Evolutionary conservation across 352 stramenopile species (phyloP), one percentile per base, ranked within the genome.

Genomic region (Globisporangium acanthophoron): DNA sequence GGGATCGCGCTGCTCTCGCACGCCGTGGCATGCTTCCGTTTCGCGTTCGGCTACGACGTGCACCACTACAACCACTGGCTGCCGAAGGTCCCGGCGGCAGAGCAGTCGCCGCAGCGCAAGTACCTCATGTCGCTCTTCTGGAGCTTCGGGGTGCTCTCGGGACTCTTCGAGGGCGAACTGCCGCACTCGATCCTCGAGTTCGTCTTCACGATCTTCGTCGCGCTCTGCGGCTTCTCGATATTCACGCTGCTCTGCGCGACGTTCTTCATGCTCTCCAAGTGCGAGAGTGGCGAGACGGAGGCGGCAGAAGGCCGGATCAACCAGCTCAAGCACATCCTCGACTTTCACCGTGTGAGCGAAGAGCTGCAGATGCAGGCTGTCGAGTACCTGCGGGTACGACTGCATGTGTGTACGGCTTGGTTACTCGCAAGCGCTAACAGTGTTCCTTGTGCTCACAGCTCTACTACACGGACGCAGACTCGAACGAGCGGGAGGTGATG

Each of bases 191-290:
- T 70, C 21, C 43, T 53, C 1, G 70, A 90, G 61, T 87, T 88
- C 54, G 13, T 86, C 11, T 92, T 90, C 58, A 89, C 76, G 1
- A 74, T 79, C 4, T 58, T 75, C 27, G 80, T 92, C n/a, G 81
- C 78, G 1, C 53, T 81, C 2, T 78, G 80, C 41, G 82, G 80
- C 0, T 90, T 92, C 48, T 78, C 78, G 5, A 62, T 90, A 52
- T 92, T 90, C 57, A 87, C 76, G 13, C 72, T 67, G 0, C 69
- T 90, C 20, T 87, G 81, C 3, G 78, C 78, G 0, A 92, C 79
- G 24, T 80, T 92, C 49, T 92, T 92, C 57, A 84, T 87, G 44
- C 77, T 90, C 31, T 92, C 83, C 29, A 89, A 88, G 56, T 90
- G 82, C 39, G 73, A 90, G 62, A 87, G 78, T 45, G 78, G 81